A percentile compares a stretch with the other conserved stretches of the same genome.
Conservation (phyloP, 352 stramenopile genomes). For the Peronospora belbahrii region DNA sequence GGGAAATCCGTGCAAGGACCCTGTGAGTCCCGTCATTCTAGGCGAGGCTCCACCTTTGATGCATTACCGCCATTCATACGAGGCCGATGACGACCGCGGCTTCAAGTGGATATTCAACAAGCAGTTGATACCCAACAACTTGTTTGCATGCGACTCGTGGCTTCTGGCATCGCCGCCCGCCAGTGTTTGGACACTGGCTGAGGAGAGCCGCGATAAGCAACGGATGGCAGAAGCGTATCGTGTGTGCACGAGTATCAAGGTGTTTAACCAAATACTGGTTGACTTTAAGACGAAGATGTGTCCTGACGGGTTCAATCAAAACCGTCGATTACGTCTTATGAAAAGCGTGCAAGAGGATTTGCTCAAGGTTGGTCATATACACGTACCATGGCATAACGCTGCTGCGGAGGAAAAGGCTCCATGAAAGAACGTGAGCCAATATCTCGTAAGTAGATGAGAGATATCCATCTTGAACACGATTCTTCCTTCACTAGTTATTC, state of each 20-base stretch:
- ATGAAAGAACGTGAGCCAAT: conserved; percentile 4
- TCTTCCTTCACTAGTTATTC: no score
- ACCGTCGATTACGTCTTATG: conserved; percentile 52
- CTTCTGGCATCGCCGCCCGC: conserved; percentile 47
- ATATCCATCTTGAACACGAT: no score
- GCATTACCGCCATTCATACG: conserved; percentile 38
- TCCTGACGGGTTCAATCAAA: conserved; percentile 56
- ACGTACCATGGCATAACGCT: conserved; percentile 36
- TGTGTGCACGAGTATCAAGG: conserved; percentile 71
- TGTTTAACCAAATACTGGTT: conserved; percentile 64
- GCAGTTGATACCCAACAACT: conserved; percentile 51
- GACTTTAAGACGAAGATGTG: conserved; percentile 53
- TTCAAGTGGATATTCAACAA: conserved; percentile 62
- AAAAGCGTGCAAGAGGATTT: conserved; percentile 30
- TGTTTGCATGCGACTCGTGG: conserved; percentile 78
- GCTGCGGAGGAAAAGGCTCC: conserved; percentile 31
- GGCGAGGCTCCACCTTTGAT: conserved; percentile 42
- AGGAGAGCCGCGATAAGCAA: conserved; percentile 35
- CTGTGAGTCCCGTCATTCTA: conserved; percentile 32
- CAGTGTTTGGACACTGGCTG: conserved; percentile 55
- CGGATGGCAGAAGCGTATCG: conserved; percentile 58
- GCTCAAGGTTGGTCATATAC: conserved; percentile 42
- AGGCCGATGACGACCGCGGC: conserved; percentile 32
- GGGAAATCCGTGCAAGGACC: conserved; percentile 50
- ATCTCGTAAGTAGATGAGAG: no score